A percentile compares a stretch with the other conserved stretches of the same genome.
phyloP scores from a whole-genome alignment of 352 stramenopile genomes.

The Phytopythium chamaehyphon region DNA sequence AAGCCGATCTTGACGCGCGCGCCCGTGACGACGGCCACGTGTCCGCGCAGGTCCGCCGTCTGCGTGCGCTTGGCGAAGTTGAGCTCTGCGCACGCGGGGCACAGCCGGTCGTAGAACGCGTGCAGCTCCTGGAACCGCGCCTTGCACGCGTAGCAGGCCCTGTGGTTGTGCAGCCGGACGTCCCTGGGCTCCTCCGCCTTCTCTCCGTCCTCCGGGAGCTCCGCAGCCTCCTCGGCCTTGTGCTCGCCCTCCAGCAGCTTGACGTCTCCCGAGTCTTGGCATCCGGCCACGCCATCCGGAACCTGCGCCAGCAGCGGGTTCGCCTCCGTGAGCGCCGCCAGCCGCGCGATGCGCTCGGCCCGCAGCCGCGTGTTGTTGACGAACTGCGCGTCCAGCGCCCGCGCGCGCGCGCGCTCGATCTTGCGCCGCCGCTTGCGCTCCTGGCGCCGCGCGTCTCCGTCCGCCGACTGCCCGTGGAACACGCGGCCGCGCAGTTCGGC shows the following conservation, averaged over 20 bases:
- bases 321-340: slow-evolving; percentile 47
- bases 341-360: slow-evolving; percentile 46
- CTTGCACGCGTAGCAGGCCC: slow-evolving; percentile 95
- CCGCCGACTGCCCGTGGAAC: slow-evolving; percentile 50
- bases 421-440: slow-evolving; percentile 67
- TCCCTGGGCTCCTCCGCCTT: slow-evolving; percentile 19
- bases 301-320: slow-evolving; percentile 64
- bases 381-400: slow-evolving; percentile 70
- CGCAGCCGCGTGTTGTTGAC: slow-evolving; percentile 81
- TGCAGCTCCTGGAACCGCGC: slow-evolving; percentile 88
- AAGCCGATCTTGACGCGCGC: slow-evolving; percentile 96
- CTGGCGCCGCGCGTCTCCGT: slow-evolving; percentile 40
- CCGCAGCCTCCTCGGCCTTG: neutral
- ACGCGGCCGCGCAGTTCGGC: slow-evolving; percentile 56
- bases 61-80: slow-evolving; percentile 94
- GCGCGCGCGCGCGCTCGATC: slow-evolving; percentile 56
- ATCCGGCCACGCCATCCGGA: slow-evolving; percentile 40
- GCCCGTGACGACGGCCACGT: slow-evolving; percentile 90
- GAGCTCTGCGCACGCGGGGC: slow-evolving; percentile 88
- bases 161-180: slow-evolving; percentile 74
- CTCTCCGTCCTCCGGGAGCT: slow-evolving; percentile 6
- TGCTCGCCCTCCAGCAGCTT: slow-evolving; percentile 6
- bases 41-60: slow-evolving; percentile 68
- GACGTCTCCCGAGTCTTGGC: slow-evolving; percentile 9
- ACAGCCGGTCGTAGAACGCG: slow-evolving; percentile 95